Conservation (phyloP, 306 rosid genomes). For the Quercus aquifolioides region DNA sequence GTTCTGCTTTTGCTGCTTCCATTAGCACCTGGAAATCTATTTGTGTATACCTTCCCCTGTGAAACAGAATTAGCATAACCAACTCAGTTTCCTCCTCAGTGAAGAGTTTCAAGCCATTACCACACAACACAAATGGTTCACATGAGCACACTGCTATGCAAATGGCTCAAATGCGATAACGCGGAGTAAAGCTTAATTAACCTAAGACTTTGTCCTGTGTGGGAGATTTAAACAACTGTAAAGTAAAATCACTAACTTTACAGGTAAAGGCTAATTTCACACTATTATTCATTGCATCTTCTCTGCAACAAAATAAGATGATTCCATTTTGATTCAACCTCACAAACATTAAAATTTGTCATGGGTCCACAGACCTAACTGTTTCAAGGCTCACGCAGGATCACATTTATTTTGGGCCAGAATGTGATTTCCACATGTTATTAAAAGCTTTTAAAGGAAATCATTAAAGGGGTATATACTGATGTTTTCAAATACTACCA, state of each 20-base stretch:
- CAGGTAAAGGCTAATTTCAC: neutral
- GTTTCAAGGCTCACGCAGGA: neutral
- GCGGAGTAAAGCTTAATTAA: neutral
- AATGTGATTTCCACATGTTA: neutral
- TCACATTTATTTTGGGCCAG: neutral
- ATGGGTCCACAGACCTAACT: neutral
- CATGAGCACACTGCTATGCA: neutral
- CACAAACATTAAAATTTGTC: neutral
- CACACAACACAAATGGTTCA: neutral
- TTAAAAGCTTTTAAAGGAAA: neutral
- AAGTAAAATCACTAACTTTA: neutral
- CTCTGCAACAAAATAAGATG: neutral
- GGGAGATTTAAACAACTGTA: neutral
- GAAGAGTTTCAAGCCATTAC: neutral
- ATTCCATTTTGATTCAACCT: neutral
- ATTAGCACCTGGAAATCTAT: constrained; percentile 59
- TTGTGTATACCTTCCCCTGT: constrained; percentile 89
- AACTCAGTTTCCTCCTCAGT: neutral
- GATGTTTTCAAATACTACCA: neutral
- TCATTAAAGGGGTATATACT: neutral
- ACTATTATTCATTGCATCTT: neutral
- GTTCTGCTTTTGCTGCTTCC: constrained; percentile 85
- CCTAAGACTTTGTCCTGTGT: neutral
- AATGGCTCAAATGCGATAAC: neutral
- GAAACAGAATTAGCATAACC: constrained; percentile 29